Evolutionary conservation across 208 protist species (phyloP).

Genomic region (Tritrichomonas musculus): DNA sequence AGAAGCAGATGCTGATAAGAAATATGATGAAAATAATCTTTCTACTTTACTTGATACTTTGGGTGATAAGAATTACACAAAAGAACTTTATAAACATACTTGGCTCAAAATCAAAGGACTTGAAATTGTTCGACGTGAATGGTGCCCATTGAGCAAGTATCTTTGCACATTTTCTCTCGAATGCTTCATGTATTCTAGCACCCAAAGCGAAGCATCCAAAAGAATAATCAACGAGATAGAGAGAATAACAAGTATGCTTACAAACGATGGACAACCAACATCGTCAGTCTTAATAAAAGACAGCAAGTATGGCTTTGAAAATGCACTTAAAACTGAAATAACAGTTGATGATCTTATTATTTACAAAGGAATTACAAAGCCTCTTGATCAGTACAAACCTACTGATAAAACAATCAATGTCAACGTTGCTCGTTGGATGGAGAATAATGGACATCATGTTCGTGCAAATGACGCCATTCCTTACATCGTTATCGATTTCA

Average conservation of each 20-base stretch:
- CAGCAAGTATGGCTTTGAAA: constrained; percentile 52
- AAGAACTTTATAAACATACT: too few relatives aligned
- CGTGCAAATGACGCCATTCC: not conserved
- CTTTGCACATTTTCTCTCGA: constrained; percentile 76
- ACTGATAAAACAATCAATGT: constrained; percentile 79
- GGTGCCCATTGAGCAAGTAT: constrained; percentile 88
- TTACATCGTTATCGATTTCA: not conserved
- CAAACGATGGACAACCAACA: constrained; percentile 39
- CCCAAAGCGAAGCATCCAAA: constrained; percentile 60
- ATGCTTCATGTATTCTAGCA: constrained; percentile 69
- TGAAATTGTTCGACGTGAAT: constrained; percentile 98
- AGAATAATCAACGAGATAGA: constrained; percentile 52
- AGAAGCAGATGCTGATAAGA: not conserved
- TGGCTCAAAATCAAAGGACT: constrained; percentile 97
- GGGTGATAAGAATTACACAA: constrained; percentile 66
- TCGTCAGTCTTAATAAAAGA: not conserved
- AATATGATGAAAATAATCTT: not conserved
- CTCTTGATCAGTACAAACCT: constrained; percentile 76
- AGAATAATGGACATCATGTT: constrained; percentile 40
- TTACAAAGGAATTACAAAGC: constrained; percentile 77
- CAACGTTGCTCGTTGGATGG: constrained; percentile 77
- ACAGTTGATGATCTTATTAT: constrained; percentile 30
- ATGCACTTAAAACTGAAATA: constrained; percentile 51
- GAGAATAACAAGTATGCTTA: too few relatives aligned
- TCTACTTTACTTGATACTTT: constrained; percentile 59